Evolutionary conservation across 495 filamentous ascomycete species (phyloP).

Genomic region (Hypomontagnella monticulosa): DNA sequence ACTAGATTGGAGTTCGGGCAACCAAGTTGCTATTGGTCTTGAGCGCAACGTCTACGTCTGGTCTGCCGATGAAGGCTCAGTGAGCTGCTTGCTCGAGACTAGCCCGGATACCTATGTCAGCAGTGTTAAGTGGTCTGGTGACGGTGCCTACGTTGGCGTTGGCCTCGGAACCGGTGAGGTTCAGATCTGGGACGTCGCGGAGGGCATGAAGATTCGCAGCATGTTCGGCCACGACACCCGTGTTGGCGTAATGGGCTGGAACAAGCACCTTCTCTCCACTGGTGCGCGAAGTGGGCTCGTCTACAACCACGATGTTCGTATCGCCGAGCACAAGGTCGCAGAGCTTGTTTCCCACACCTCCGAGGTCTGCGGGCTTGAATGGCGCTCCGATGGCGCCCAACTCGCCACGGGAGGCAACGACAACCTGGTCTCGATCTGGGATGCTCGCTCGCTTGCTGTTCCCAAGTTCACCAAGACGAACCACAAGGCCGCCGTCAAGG

Average conservation of each 20-base stretch:
- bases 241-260: constrained; percentile 98
- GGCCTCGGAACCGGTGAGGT: constrained; percentile 95
- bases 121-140: constrained; percentile 98
- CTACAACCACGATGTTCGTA: constrained; percentile 98
- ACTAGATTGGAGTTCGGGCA: constrained; percentile 95
- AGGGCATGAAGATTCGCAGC: constrained; percentile 92
- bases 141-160: constrained; percentile 95
- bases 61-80: constrained; percentile 94
- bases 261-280: constrained; percentile 95
- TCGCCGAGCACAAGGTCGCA: constrained; percentile 96
- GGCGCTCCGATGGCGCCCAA: constrained; percentile 94
- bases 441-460: constrained; percentile 87
- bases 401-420: constrained; percentile 98
- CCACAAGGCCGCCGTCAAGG: constrained; percentile 98
- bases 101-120: constrained; percentile 92
- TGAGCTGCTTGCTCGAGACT: constrained; percentile 86
- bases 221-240: constrained; percentile 98
- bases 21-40: constrained; percentile 97
- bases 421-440: constrained; percentile 99
- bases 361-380: constrained; percentile 97
- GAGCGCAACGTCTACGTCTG: constrained; percentile 98
- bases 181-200: constrained; percentile 99
- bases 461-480: constrained; percentile 99
- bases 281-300: constrained; percentile 94
- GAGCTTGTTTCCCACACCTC: constrained; percentile 96